Evolutionary conservation across 371 early-diverging fungal genomes (phyloP).

Genomic region (Mortierella sp.): DNA sequence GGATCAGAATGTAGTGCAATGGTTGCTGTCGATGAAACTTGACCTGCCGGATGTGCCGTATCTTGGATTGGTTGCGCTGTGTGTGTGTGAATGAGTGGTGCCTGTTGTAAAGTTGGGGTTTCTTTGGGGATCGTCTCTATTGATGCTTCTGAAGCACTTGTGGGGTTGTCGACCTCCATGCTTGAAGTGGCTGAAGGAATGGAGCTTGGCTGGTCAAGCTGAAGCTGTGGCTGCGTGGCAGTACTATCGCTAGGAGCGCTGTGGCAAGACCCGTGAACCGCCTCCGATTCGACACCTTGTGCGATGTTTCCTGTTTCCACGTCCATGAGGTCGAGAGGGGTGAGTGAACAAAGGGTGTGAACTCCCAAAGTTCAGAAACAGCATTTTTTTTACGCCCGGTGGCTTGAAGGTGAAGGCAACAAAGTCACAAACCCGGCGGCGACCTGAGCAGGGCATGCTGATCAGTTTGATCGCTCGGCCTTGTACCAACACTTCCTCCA

Average conservation of each 20-base stretch:
- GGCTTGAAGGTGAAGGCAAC: constrained; percentile 16
- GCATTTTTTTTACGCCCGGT: constrained; percentile 9
- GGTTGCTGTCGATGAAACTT: no score
- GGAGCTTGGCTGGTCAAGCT: not conserved
- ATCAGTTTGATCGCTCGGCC: not conserved
- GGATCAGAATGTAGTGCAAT: no score
- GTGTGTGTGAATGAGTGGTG: not conserved
- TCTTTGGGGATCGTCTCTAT: not conserved
- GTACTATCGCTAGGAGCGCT: not conserved
- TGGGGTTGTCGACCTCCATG: constrained; percentile 44
- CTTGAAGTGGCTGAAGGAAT: not conserved
- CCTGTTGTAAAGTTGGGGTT: not conserved
- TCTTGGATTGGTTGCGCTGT: not conserved
- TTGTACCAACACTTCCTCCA: not conserved
- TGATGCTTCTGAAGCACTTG: constrained; percentile 5
- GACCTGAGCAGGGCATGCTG: not conserved
- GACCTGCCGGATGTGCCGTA: not conserved
- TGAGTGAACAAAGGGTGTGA: not conserved
- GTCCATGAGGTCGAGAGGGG: constrained; percentile 8
- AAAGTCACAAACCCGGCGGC: constrained; percentile 14
- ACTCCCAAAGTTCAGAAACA: not conserved
- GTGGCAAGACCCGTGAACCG: constrained; percentile 1
- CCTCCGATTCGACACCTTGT: constrained; percentile 19
- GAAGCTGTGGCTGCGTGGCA: not conserved
- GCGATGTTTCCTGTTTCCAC: not conserved